These are phyloP conservation scores for Cryptococcus deneoformans DNA, from an alignment of 1,284 basidiomycete species.

Conservation along the genomic window DNA sequence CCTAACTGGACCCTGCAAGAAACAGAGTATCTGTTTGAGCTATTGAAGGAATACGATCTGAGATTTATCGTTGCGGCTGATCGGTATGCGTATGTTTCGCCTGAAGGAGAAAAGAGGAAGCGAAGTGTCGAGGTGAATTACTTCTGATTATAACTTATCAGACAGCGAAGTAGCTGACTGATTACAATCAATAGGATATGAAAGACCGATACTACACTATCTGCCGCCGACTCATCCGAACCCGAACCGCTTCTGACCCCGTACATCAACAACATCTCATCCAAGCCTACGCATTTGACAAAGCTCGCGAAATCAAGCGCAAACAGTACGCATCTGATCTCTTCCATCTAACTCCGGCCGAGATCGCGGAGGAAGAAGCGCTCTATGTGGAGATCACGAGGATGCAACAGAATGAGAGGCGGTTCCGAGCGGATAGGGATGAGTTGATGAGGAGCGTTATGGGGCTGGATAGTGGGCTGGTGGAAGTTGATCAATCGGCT, in stretches of 20 bases:
- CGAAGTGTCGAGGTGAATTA: slow-evolving; percentile 66
- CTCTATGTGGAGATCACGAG: slow-evolving; percentile 92
- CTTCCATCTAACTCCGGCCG: slow-evolving; percentile 79
- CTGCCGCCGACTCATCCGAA: slow-evolving; percentile 82
- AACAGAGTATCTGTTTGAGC: slow-evolving; percentile 85
- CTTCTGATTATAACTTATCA: not conserved
- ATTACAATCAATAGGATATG: slow-evolving; percentile 62
- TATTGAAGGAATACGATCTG: slow-evolving; percentile 79
- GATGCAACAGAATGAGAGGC: slow-evolving; percentile 87
- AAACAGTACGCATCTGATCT: slow-evolving; percentile 85
- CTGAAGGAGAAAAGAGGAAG: slow-evolving; percentile 32
- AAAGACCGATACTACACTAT: slow-evolving; percentile 95
- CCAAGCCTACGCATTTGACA: slow-evolving; percentile 76
- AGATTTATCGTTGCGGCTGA: slow-evolving; percentile 91
- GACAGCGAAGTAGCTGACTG: too few species aligned
- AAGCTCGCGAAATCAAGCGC: slow-evolving; percentile 83
- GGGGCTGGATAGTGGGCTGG: slow-evolving; percentile 78
- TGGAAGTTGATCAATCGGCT: slow-evolving; percentile 53
- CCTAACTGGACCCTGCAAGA: slow-evolving; percentile 89
- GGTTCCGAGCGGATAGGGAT: slow-evolving; percentile 85
- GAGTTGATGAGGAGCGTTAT: slow-evolving; percentile 80
- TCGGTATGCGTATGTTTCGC: slow-evolving; percentile 66
- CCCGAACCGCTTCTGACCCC: slow-evolving; percentile 75
- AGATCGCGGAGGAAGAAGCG: slow-evolving; percentile 94
- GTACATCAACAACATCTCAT: slow-evolving; percentile 63